phyloP scores from a whole-genome alignment of 805 yeast species.

The Candida jianshihensis region DNA sequence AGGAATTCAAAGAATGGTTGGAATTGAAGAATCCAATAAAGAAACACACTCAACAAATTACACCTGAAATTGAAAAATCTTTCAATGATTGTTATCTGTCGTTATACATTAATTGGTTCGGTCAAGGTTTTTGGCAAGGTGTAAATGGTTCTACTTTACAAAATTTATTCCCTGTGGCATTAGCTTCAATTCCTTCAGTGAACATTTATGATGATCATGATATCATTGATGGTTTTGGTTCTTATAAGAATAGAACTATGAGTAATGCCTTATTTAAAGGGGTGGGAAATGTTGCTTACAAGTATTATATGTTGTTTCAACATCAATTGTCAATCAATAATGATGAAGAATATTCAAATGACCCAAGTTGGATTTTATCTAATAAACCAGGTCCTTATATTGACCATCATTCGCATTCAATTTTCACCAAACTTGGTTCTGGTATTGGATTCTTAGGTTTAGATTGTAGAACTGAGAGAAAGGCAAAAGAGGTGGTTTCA shows the following conservation, averaged over 20 bases:
- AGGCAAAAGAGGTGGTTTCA: slow-evolving; percentile 47
- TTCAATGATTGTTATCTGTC: slow-evolving; percentile 61
- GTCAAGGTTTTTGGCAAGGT: slow-evolving; percentile 82
- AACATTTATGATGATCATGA: slow-evolving; percentile 95
- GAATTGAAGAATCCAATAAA: slow-evolving; percentile 41
- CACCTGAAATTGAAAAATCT: slow-evolving; percentile 44
- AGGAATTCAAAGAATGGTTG: slow-evolving; percentile 56
- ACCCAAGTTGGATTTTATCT: slow-evolving; percentile 60
- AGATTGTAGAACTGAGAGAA: slow-evolving; percentile 92
- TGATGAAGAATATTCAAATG: slow-evolving; percentile 31
- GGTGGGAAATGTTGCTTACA: slow-evolving; percentile 74
- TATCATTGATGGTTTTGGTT: slow-evolving; percentile 93
- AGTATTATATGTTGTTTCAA: slow-evolving; percentile 86
- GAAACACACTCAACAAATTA: slow-evolving; percentile 37
- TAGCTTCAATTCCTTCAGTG: slow-evolving; percentile 77
- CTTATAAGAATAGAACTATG: slow-evolving; percentile 77
- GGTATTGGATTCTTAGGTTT: slow-evolving; percentile 68
- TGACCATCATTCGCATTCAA: slow-evolving; percentile 56
- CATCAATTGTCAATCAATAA: slow-evolving; percentile 60
- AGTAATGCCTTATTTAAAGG: slow-evolving; percentile 54
- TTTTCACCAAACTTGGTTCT: slow-evolving; percentile 68
- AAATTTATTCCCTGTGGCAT: slow-evolving; percentile 60
- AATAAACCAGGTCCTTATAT: slow-evolving; percentile 60
- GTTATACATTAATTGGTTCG: slow-evolving; percentile 84
- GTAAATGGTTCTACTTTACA: slow-evolving; percentile 58